Percentiles rank a stretch among this genome's conserved stretches.
phyloP scores from a whole-genome alignment of 108 stramenopile genomes.

The Aurantiochytrium sp. region DNA sequence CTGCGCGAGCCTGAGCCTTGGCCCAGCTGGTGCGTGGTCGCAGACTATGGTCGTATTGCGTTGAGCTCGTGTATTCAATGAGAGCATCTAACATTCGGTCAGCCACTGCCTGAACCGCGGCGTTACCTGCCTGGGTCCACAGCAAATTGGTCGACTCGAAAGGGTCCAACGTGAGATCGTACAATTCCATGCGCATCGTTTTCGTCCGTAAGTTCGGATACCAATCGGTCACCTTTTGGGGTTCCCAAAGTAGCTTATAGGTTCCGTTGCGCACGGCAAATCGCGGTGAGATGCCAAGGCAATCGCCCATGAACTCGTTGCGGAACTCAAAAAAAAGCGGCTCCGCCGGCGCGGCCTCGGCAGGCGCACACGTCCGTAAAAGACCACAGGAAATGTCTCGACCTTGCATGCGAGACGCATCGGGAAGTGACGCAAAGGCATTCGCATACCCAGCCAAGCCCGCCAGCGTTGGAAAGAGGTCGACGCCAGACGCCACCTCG shows the following conservation, averaged over 20 bases:
- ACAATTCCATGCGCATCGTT: not conserved
- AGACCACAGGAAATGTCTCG: not conserved
- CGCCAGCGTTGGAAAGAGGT: not conserved
- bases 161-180: not conserved
- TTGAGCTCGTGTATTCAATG: not conserved
- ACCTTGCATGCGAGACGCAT: not conserved
- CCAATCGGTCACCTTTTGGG: not conserved
- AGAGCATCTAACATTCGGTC: not conserved
- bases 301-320: not conserved
- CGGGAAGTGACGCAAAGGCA: not conserved
- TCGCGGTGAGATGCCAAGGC: not conserved
- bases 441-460: not conserved
- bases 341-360: not conserved
- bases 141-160: not conserved
- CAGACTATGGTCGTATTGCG: not conserved
- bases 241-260: constrained; percentile 8
- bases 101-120: not conserved
- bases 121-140: not conserved
- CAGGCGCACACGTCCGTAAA: not conserved
- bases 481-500: not conserved
- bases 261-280: not conserved
- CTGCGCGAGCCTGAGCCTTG: not conserved
- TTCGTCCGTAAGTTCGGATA: not conserved
- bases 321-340: not conserved
- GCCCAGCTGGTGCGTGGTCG: not conserved